These are phyloP conservation scores for Myxozyma melibiosi DNA, from an alignment of 805 yeast genomes.

Conservation along the genomic window DNA sequence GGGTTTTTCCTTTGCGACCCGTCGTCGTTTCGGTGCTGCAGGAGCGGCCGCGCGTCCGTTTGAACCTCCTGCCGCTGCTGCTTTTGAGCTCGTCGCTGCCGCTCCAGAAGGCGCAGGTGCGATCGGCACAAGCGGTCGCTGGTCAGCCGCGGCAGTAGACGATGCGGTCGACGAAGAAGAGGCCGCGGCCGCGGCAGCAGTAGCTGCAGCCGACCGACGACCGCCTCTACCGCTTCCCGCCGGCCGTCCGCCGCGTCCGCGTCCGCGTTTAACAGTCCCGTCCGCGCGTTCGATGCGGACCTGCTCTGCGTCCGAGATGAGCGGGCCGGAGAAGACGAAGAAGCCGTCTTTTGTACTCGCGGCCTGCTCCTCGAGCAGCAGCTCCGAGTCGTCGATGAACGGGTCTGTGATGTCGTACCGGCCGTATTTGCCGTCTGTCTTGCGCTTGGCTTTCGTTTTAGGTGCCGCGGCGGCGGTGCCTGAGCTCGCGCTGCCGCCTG, in stretches of 20 bases:
- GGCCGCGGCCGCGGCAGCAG: slow-evolving; percentile 7
- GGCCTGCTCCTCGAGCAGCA: slow-evolving; percentile 89
- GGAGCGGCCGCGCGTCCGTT: slow-evolving; percentile 12
- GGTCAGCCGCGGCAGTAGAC: background rate
- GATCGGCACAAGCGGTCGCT: background rate
- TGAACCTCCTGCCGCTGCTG: background rate
- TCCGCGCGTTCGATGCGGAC: slow-evolving; percentile 52
- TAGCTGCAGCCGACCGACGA: slow-evolving; percentile 5
- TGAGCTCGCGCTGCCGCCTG: slow-evolving; percentile 41
- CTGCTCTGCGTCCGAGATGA: slow-evolving; percentile 62
- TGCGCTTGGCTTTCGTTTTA: slow-evolving; percentile 54
- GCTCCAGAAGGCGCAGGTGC: slow-evolving; percentile 20
- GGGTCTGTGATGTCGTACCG: slow-evolving; percentile 87
- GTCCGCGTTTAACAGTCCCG: slow-evolving; percentile 45
- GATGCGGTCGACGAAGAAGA: slow-evolving; percentile 1
- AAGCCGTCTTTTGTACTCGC: slow-evolving; percentile 94
- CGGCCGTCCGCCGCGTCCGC: slow-evolving; percentile 26
- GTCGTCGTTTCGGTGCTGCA: background rate
- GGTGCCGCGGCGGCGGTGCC: slow-evolving; percentile 39
- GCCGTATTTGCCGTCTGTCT: slow-evolving; percentile 70
- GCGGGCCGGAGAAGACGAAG: slow-evolving; percentile 91
- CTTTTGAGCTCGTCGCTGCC: background rate
- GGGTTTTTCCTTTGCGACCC: background rate
- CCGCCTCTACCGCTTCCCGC: slow-evolving; percentile 11
- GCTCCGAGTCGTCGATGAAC: slow-evolving; percentile 92